Percentiles rank a stretch among this genome's conserved stretches.
phyloP scores from a whole-genome alignment of 106 monocot species.

The Allium sativum region DNA sequence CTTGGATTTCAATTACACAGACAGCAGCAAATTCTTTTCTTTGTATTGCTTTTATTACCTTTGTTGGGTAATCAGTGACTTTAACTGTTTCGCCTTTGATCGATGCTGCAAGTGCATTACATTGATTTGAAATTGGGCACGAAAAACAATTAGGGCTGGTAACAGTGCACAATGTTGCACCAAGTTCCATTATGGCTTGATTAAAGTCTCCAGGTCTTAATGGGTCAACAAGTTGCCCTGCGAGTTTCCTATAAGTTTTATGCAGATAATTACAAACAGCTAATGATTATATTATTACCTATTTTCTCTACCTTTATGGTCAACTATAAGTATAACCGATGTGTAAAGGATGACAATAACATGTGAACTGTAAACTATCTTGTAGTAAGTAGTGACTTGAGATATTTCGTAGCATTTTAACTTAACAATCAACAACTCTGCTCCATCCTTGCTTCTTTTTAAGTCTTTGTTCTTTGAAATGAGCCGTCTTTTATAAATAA shows the following conservation, averaged over 20 bases:
- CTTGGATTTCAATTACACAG: slow-evolving; percentile 62
- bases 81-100: slow-evolving; percentile 17
- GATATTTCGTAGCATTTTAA: no score
- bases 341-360: no score
- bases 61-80: slow-evolving; percentile 78
- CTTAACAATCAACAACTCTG: no score
- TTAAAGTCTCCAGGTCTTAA: slow-evolving; percentile 90
- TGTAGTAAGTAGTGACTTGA: no score
- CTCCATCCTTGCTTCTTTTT: no score
- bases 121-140: slow-evolving; percentile 77
- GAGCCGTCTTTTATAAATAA: no score
- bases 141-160: slow-evolving; percentile 54
- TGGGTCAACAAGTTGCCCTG: slow-evolving; percentile 76
- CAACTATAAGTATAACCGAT: no score
- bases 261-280: no score
- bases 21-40: slow-evolving; percentile 81
- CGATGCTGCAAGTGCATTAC: slow-evolving; percentile 56
- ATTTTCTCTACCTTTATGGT: no score
- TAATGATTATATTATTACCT: no score
- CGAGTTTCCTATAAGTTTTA: slow-evolving; percentile 44
- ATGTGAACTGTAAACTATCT: no score
- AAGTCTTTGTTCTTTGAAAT: no score
- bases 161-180: slow-evolving; percentile 65
- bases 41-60: slow-evolving; percentile 62
- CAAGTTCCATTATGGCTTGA: slow-evolving; percentile 94